Conservation (phyloP, 1,284 basidiomycete species). For the Heterobasidion parviporum region DNA sequence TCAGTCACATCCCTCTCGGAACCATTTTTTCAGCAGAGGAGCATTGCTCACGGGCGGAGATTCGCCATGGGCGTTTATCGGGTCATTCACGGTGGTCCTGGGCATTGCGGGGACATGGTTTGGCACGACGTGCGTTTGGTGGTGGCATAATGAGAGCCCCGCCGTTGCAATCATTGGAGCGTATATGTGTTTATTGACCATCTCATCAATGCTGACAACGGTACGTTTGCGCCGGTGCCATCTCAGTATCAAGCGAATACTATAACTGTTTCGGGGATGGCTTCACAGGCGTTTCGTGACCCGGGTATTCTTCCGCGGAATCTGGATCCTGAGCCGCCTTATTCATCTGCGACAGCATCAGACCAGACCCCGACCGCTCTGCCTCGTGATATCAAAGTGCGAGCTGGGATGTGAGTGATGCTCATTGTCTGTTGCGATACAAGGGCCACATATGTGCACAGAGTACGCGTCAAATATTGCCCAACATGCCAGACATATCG, state of each 20-base stretch:
- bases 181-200: constrained; percentile 70
- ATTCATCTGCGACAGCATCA: constrained; percentile 51
- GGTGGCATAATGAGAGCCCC: constrained; percentile 72
- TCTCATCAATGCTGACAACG: constrained; percentile 71
- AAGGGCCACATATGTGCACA: constrained; percentile 22
- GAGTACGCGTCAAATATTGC: constrained; percentile 86
- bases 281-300: constrained; percentile 65
- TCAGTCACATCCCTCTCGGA: constrained; percentile 58
- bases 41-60: constrained; percentile 79
- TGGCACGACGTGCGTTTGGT: constrained; percentile 78
- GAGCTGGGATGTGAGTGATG: constrained; percentile 63
- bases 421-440: constrained; percentile 6
- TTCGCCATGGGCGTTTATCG: constrained; percentile 68
- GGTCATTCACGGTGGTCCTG: constrained; percentile 53
- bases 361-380: constrained; percentile 47
- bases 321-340: constrained; percentile 79
- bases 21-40: constrained; percentile 70
- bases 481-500: constrained; percentile 85
- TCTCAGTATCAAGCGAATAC: not conserved
- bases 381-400: constrained; percentile 75
- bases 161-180: constrained; percentile 70
- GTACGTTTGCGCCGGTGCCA: constrained; percentile 31
- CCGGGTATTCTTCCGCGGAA: constrained; percentile 85
- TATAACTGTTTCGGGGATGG: not conserved
- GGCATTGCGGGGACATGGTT: constrained; percentile 74